Evolutionary conservation across 73 alveolate species (phyloP).

Genomic region (Tetrahymena elliotti): DNA sequence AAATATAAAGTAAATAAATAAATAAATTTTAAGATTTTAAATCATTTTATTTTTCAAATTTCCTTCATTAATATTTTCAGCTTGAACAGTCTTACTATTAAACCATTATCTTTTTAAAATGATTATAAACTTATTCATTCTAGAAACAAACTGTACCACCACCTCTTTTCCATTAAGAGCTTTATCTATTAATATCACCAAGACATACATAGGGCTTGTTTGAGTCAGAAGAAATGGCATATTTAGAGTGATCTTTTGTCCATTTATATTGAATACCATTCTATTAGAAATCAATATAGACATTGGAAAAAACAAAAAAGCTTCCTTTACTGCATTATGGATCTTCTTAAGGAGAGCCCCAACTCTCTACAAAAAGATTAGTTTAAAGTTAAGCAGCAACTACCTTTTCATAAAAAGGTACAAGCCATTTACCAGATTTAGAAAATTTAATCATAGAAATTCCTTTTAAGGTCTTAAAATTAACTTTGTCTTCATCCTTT

Average conservation of each 20-base stretch:
- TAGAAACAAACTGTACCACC: constrained; percentile 26
- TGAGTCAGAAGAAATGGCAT: constrained; percentile 4
- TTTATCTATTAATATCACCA: constrained; percentile 19
- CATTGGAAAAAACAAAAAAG: not conserved
- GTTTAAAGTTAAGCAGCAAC: constrained; percentile 3
- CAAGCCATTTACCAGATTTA: constrained; percentile 2
- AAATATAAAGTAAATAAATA: too few relatives aligned
- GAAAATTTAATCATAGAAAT: not conserved
- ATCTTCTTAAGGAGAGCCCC: constrained; percentile 34
- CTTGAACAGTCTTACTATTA: not conserved
- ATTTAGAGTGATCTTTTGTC: constrained; percentile 34
- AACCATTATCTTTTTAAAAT: not conserved
- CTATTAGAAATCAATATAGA: constrained; percentile 5
- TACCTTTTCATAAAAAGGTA: constrained; percentile 16
- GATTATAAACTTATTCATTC: not conserved
- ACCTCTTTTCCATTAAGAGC: constrained; percentile 30
- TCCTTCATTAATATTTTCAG: not conserved
- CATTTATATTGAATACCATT: constrained; percentile 16
- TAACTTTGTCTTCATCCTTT: not conserved
- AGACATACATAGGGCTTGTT: constrained; percentile 7
- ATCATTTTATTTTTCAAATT: not conserved
- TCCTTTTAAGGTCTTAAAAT: not conserved
- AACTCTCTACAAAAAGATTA: constrained; percentile 14
- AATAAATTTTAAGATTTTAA: not conserved
- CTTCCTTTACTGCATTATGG: not conserved